Conservation (phyloP, 805 yeast species). For the Sugiyamaella americana region DNA sequence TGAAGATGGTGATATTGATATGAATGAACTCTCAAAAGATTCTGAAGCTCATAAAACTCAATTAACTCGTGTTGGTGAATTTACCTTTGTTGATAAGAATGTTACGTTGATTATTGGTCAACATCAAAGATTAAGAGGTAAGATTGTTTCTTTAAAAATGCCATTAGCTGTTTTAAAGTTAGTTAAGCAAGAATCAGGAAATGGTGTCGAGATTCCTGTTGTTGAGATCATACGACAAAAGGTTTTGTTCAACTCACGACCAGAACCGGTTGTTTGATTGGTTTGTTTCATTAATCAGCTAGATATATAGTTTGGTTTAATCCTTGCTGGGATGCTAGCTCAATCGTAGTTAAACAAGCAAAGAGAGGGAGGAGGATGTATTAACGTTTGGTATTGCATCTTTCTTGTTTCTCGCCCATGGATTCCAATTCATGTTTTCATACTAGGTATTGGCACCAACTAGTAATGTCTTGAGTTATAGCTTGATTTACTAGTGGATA, state of each 20-base stretch:
- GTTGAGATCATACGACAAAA: conserved; percentile 21
- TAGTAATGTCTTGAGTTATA: too few species aligned
- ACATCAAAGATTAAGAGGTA: conserved; percentile 21
- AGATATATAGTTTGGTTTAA: too few species aligned
- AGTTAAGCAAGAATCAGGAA: conserved; percentile 5
- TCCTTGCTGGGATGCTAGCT: too few species aligned
- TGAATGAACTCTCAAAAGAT: neutral
- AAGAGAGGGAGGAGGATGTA: too few species aligned
- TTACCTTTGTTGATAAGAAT: conserved; percentile 9
- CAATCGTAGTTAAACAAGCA: too few species aligned
- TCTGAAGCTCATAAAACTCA: neutral
- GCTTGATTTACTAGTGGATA: too few species aligned
- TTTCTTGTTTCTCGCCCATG: too few species aligned
- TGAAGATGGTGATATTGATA: neutral
- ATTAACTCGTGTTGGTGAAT: neutral
- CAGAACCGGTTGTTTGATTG: conserved; percentile 23
- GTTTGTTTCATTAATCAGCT: too few species aligned
- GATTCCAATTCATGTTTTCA: too few species aligned
- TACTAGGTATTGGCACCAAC: too few species aligned
- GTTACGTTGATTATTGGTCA: conserved; percentile 20
- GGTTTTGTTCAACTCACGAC: conserved; percentile 18
- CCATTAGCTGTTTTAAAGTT: conserved; percentile 22
- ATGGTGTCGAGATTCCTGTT: conserved; percentile 15
- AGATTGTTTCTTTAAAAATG: conserved; percentile 16
- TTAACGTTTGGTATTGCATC: too few species aligned